A percentile compares a stretch with the other conserved stretches of the same genome.
Conservation (phyloP, 1,284 basidiomycete genomes). For the Stygiomarasmius scandens region DNA sequence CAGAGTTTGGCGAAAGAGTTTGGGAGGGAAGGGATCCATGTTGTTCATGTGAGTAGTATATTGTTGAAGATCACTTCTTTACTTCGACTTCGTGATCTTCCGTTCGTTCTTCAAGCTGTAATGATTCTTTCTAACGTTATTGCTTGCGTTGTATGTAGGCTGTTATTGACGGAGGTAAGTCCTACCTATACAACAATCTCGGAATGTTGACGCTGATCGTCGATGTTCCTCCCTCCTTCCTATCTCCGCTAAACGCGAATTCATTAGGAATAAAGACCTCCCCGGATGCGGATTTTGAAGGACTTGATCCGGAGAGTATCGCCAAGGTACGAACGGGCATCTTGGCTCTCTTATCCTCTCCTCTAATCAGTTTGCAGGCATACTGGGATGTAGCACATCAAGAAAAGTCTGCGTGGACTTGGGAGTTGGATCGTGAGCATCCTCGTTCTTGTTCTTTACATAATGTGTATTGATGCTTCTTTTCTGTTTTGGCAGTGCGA, state of each 20-base stretch:
- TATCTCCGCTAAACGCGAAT: too few species aligned
- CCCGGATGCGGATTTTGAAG: conserved; percentile 9
- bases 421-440: conserved; percentile 44
- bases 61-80: neutral
- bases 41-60: conserved; percentile 56
- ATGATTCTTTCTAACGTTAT: neutral
- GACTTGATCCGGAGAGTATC: conserved; percentile 65
- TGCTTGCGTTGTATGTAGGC: conserved; percentile 32
- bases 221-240: too few species aligned
- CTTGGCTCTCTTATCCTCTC: conserved; percentile 10
- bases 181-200: too few species aligned
- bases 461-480: neutral
- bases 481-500: conserved; percentile 33
- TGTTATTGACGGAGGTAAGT: conserved; percentile 61
- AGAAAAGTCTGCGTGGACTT: conserved; percentile 50
- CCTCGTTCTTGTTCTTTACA: conserved; percentile 24
- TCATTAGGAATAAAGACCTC: conserved; percentile 41
- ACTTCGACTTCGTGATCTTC: neutral
- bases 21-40: conserved; percentile 77
- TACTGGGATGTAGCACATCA: conserved; percentile 47
- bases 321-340: conserved; percentile 62
- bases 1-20: conserved; percentile 84
- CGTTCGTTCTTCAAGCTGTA: neutral
- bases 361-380: conserved; percentile 25
- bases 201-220: too few species aligned